A percentile compares a stretch with the other conserved stretches of the same genome.
phyloP scores from a whole-genome alignment of 768 basidiomycete genomes.

The Leccinum longicurvipes region DNA sequence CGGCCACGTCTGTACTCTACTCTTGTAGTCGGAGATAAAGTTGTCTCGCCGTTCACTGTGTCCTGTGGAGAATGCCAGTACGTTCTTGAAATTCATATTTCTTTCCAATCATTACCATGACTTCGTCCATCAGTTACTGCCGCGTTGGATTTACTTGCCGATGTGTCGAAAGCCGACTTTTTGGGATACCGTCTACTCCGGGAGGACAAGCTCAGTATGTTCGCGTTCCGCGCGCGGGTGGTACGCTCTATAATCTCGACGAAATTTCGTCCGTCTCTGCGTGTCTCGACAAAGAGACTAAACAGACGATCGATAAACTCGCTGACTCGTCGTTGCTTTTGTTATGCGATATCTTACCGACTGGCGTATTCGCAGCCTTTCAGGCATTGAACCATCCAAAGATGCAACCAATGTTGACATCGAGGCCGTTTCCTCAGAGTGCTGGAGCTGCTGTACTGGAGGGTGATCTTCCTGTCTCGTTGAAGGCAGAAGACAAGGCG shows the following conservation, averaged over 20 bases:
- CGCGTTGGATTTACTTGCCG: conserved; percentile 71
- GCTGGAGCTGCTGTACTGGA: conserved; percentile 8
- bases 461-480: conserved; percentile 12
- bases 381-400: conserved; percentile 76
- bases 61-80: conserved; percentile 86
- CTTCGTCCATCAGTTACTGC: conserved; percentile 49
- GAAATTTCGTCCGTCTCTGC: conserved; percentile 33
- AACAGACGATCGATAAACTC: conserved; percentile 40
- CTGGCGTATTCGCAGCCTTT: conserved; percentile 71
- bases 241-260: conserved; percentile 65
- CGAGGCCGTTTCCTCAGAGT: conserved; percentile 54
- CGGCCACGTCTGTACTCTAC: conserved; percentile 62
- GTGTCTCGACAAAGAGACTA: conserved; percentile 27
- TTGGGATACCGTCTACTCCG: conserved; percentile 63
- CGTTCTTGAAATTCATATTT: conserved; percentile 21
- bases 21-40: conserved; percentile 69
- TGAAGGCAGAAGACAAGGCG: conserved; percentile 45
- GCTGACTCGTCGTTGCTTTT: conserved; percentile 66
- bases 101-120: background rate
- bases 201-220: conserved; percentile 81
- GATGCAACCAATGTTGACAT: conserved; percentile 55
- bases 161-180: conserved; percentile 57
- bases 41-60: conserved; percentile 78
- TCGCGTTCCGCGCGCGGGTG: conserved; percentile 76
- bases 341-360: conserved; percentile 77